Conservation (phyloP, 176 grass and related monocot species). For the Carex parvula region DNA sequence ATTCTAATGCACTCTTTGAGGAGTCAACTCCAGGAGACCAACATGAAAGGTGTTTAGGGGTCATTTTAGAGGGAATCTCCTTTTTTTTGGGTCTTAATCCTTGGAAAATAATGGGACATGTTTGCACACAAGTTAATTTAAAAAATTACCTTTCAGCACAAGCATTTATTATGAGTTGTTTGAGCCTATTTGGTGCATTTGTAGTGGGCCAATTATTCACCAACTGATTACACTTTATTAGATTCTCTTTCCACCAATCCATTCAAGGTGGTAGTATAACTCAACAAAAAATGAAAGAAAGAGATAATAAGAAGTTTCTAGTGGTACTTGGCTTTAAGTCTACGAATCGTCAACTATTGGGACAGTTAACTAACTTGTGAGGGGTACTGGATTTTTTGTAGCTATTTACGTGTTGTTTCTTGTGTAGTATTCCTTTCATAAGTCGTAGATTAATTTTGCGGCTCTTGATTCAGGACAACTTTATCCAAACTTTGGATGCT, state of each 20-base stretch:
- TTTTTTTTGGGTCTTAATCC: background rate
- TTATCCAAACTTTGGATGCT: background rate
- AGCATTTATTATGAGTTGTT: background rate
- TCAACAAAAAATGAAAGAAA: background rate
- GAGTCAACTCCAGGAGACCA: background rate
- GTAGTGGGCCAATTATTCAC: conserved; percentile 23
- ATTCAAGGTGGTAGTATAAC: conserved; percentile 1
- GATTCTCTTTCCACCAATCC: background rate
- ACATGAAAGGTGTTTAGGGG: conserved; percentile 10
- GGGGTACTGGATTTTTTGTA: background rate
- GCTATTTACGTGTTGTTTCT: background rate
- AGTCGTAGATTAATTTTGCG: background rate
- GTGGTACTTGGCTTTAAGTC: background rate
- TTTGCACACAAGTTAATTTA: background rate
- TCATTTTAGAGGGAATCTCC: conserved; percentile 10
- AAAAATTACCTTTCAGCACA: conserved; percentile 12
- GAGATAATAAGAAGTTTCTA: background rate
- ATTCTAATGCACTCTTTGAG: conserved; percentile 13
- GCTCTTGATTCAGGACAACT: background rate
- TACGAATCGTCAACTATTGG: background rate
- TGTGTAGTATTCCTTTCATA: background rate
- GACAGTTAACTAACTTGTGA: background rate
- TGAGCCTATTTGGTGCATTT: conserved; percentile 20
- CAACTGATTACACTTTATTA: conserved; percentile 7
- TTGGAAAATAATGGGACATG: conserved; percentile 1